These are phyloP conservation scores for Fraxinus cuspidata DNA, from an alignment of 257 asterid genomes.

Conservation along the genomic window DNA sequence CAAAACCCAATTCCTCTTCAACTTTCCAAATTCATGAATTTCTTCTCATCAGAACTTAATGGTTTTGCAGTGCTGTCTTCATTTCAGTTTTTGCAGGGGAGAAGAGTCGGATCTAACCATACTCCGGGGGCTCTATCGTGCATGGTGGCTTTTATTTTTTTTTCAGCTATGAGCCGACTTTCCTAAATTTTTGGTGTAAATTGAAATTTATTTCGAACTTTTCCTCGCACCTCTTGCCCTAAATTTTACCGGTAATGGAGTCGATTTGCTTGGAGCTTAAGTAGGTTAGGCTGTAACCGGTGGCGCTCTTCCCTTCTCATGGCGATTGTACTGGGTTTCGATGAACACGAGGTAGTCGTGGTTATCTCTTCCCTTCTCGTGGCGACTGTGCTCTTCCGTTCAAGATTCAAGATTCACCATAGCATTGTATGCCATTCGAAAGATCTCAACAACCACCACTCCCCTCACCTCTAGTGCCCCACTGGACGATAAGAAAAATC, in stretches of 20 bases:
- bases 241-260: conserved; percentile 52
- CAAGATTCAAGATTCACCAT: too few species aligned
- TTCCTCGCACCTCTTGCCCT: conserved; percentile 65
- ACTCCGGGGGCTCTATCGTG: conserved; percentile 61
- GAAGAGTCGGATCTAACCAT: conserved; percentile 59
- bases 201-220: conserved; percentile 41
- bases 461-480: background rate
- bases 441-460: conserved; percentile 31
- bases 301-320: conserved; percentile 22
- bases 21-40: conserved; percentile 36
- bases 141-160: conserved; percentile 40
- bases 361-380: too few species aligned
- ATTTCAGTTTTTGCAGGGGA: conserved; percentile 43
- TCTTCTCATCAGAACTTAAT: conserved; percentile 39
- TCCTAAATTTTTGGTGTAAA: conserved; percentile 31
- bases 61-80: conserved; percentile 53
- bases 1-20: too few species aligned
- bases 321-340: conserved; percentile 28
- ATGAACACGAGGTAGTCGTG: conserved; percentile 12
- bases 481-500: conserved; percentile 51
- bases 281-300: conserved; percentile 33
- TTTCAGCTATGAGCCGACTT: conserved; percentile 33
- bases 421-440: background rate
- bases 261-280: conserved; percentile 30
- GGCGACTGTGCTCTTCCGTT: too few species aligned